Base-by-base conservation (phyloP, 169 alveolate genomes). In the Cystoisospora suis region DNA sequence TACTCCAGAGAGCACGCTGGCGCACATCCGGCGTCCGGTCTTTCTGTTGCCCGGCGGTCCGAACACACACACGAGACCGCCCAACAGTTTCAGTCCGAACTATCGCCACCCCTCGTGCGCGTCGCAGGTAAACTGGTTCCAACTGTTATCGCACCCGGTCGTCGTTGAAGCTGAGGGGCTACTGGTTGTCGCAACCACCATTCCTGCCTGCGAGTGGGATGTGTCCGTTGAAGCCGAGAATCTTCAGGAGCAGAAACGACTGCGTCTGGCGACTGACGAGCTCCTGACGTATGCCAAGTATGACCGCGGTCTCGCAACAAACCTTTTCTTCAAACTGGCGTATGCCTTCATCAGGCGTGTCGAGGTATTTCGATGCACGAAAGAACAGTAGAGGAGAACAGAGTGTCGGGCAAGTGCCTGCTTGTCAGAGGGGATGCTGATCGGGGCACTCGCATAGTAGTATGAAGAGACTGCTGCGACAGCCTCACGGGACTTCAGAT, bases 121-220 rank as follows among this genome's bases (percentile, higher is more conserved):
- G 17, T 42, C 32, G 0, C 83, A 72, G 83, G 34, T 72, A 4
- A 72, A 72, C 83, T 72, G 83, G 83, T 72, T 72, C 44, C 83
- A 38, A 9, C 58, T 72, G 83, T 17, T 36, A 20, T 72, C 58
- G 12, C 83, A 40, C 47, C 83, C 83, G 17, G 58, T 72, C 58
- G 58, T 72, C 27, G 56, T 72, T 0, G 83, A 72, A 56, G 83
- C 83, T 15, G 56, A 72, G 34, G 83, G 83, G 29, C 56, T 72
- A 15, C 83, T 72, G 29, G 58, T 72, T 38, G 56, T 72, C 56
- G 83, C 36, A 29, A 72, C 83, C 7, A 72, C 83, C 38, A 36
- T 72, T 17, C 83, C 83, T 32, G 32, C 83, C 23, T 17, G 20
- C 3, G 47, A 36, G 40, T 72, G 83, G 83, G 83, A 72, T 42